Evolutionary conservation across 1,139 yeast genomes (phyloP).

Genomic region (Saccharomycopsis crataegensis): DNA sequence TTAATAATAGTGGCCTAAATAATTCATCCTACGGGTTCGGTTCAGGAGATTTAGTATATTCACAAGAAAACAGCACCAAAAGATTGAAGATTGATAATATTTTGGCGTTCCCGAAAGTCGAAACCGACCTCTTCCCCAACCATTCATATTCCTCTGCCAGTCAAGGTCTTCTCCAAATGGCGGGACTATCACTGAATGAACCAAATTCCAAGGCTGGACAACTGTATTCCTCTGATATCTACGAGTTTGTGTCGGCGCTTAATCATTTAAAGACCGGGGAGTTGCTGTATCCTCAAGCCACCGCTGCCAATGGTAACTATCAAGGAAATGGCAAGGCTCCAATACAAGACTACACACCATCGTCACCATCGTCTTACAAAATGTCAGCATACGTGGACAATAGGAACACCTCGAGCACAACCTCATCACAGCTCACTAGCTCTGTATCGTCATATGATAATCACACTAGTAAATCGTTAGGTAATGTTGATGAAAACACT

Average conservation of each 20-base stretch:
- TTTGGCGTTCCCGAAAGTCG: constrained; percentile 12
- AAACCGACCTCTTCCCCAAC: constrained; percentile 13
- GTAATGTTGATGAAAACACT: too few species aligned
- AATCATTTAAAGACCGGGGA: constrained; percentile 5
- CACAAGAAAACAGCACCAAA: neutral
- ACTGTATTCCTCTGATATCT: constrained; percentile 3
- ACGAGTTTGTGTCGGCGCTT: constrained; percentile 16
- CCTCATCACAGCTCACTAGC: too few species aligned
- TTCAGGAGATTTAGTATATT: constrained; percentile 14
- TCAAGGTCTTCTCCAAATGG: neutral
- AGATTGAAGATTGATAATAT: constrained; percentile 1
- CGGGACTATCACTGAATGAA: neutral
- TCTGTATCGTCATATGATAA: too few species aligned
- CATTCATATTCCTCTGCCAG: neutral
- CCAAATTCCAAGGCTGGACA: neutral
- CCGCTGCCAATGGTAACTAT: neutral
- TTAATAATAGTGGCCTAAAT: neutral
- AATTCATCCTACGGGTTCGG: constrained; percentile 7
- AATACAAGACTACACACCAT: neutral
- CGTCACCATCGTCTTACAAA: neutral
- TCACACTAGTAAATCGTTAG: too few species aligned
- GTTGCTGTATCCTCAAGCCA: neutral
- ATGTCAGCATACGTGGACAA: too few species aligned
- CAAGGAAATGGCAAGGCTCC: too few species aligned
- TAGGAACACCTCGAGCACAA: too few species aligned